Evolutionary conservation across 2,329 filamentous ascomycete species (phyloP).

Genomic region (Colletotrichum coccodes): DNA sequence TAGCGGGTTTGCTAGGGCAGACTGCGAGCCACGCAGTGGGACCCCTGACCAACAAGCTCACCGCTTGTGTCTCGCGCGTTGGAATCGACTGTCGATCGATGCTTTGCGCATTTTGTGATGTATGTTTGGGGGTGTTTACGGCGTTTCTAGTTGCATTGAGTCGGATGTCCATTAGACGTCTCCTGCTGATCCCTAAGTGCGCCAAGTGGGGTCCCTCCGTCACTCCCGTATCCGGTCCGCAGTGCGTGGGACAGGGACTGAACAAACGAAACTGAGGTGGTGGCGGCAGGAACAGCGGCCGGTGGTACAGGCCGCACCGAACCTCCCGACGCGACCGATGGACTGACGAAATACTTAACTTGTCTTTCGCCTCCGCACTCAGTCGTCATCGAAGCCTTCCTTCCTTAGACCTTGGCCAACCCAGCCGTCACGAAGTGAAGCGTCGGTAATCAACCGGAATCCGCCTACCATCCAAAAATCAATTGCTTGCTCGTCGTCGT

Average conservation of each 20-base stretch:
- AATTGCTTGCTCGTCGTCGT: neutral
- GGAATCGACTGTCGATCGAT: neutral
- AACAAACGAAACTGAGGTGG: neutral
- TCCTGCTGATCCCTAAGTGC: conserved; percentile 19
- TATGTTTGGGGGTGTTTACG: neutral
- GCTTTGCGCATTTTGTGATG: neutral
- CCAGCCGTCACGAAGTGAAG: neutral
- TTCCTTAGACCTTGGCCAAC: neutral
- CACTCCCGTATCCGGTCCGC: conserved; percentile 25
- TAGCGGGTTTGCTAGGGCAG: neutral
- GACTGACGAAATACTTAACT: conserved; percentile 16
- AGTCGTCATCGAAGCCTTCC: neutral
- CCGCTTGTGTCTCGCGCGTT: neutral
- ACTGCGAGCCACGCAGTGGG: neutral
- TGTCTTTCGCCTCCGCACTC: conserved; percentile 16
- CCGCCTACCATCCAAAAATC: neutral
- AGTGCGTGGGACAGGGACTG: conserved; percentile 11
- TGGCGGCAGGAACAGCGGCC: neutral
- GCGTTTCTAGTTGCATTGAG: neutral
- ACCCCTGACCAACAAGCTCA: conserved; percentile 6
- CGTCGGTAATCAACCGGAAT: neutral
- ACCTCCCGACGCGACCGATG: conserved; percentile 9
- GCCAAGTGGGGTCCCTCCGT: conserved; percentile 27
- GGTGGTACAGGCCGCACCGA: conserved; percentile 15
- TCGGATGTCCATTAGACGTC: conserved; percentile 8